Evolutionary conservation across 148 eudicot species (phyloP), one percentile per base, ranked within the genome.

Genomic region (Nepenthes gracilis): DNA sequence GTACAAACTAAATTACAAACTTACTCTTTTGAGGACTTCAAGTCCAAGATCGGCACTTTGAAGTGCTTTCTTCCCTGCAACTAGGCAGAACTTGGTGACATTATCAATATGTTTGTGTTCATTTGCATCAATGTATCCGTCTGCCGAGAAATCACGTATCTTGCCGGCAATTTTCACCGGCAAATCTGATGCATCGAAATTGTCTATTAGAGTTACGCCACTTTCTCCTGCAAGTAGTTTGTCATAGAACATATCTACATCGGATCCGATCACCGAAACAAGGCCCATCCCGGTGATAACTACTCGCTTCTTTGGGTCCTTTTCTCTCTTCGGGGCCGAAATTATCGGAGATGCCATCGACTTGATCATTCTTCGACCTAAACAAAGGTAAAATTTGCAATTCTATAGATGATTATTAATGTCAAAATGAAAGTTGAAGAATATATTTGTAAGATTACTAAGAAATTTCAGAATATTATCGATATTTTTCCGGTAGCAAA

Each of bases 241-340:
- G 47, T 55, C 14, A 45, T 71, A 71, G 61, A 53, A 71, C 32
- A 43, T 49, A 48, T 71, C 66, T 10, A 71, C 74, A 12, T 71
- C 70, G 1, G 63, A 59, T 4, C 74, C 74, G 12, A 65, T 57
- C 35, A 65, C 70, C 0, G 74, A 71, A 15, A 65, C 74, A 0
- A 71, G 61, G 0, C 74, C 74, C 70, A 60, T 71, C 59, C 74
- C 74, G 4, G 74, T 71, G 12, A 71, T 55, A 37, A 71, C 74
- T 13, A 65, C 54, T 10, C 74, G 68, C 51, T 71, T 71, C 65
- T 43, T 71, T 9, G 74, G 70, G 38, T 71, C 74, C 36, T 33
- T 71, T 2, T 71, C 70, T 32, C 74, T 63, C n/a, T 66, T 60
- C 9, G 74, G 70, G 58, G 70, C 70, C 7, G 67, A 47, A 4